Evolutionary conservation across 371 early-diverging fungal species (phyloP), one percentile per base, ranked within the genome.

Genomic region (Syncephalastrum sp.): DNA sequence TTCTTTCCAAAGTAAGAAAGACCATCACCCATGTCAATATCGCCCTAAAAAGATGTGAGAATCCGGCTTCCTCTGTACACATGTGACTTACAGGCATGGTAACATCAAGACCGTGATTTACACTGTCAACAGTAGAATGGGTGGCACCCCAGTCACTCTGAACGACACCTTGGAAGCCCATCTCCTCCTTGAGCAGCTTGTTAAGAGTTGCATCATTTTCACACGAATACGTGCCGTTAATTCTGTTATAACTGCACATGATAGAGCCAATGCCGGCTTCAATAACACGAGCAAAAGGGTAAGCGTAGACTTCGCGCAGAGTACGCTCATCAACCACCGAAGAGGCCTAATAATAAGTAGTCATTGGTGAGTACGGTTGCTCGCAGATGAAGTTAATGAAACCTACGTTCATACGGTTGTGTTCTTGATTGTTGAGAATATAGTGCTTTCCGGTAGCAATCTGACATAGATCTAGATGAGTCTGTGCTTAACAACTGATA

Each of bases 401-500:
- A 6, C 47, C 59, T 64, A 59, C 64, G 12, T 41, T 55, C 14
- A 25, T 54, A 3, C 68, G 59, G 41, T 64, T 59, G 0, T 59
- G 60, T 53, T 83, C 83, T 51, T 83, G 83, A 24, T 82, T 78
- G 53, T 82, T 81, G 3, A 64, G 79, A 48, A 78, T 62, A 12
- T 64, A 69, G 45, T 85, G 85, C 60, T 85, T 85, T 33, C 71
- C 78, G 15, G 79, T 79, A 3, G 83, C 75, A 46, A 79, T 73
- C 72, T 71, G 13, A 45, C 6, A 19, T 7, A 38, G 7, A 52
- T 10, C 27, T 23, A 14, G 16, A 49, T 41, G 0, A 25, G 16
- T 38, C 7, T 4, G 4, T 46, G 48, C 33, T 19, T 41, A 3
- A 42, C 3, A 17, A 25, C 14, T 7, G 33, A 4, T 19, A 17